A percentile compares a stretch with the other conserved stretches of the same genome.
Evolutionary conservation across 257 asterid genomes (phyloP).

Genomic region (Fraxinus pennsylvanica): DNA sequence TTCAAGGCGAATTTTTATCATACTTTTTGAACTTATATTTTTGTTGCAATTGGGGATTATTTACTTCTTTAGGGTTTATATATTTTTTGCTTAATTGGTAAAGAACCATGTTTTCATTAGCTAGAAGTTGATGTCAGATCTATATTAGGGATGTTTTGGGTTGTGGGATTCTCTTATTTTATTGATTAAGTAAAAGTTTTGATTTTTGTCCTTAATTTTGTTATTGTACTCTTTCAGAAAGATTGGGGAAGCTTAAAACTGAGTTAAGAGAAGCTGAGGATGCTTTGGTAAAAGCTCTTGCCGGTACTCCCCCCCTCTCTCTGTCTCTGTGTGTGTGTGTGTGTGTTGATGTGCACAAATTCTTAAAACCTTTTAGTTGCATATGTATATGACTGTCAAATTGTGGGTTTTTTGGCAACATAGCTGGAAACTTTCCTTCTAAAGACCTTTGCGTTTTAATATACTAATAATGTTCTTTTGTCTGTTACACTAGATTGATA

Average conservation of each 20-base stretch:
- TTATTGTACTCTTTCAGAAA: constrained; percentile 40
- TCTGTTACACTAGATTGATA: constrained; percentile 1
- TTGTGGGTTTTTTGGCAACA: neutral
- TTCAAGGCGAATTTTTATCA: constrained; percentile 48
- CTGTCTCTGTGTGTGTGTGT: neutral
- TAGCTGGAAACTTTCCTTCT: neutral
- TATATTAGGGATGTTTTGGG: neutral
- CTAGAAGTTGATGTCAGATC: neutral
- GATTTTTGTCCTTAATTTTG: constrained; percentile 20
- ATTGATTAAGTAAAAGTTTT: neutral
- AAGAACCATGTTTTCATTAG: neutral
- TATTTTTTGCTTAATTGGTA: neutral
- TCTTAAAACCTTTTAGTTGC: neutral
- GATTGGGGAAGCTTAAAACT: constrained; percentile 57
- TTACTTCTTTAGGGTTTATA: neutral
- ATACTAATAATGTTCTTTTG: neutral
- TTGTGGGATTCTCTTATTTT: constrained; percentile 6
- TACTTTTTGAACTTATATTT: neutral
- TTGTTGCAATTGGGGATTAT: neutral
- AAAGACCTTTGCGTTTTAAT: neutral
- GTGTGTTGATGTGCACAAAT: neutral
- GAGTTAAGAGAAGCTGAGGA: constrained; percentile 73
- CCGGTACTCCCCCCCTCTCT: constrained; percentile 47
- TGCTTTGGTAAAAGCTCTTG: constrained; percentile 72
- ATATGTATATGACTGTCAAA: neutral